Evolutionary conservation across 1,139 yeast genomes (phyloP), one percentile per base, ranked within the genome.

Genomic region (Saccharomyces pastorianus): DNA sequence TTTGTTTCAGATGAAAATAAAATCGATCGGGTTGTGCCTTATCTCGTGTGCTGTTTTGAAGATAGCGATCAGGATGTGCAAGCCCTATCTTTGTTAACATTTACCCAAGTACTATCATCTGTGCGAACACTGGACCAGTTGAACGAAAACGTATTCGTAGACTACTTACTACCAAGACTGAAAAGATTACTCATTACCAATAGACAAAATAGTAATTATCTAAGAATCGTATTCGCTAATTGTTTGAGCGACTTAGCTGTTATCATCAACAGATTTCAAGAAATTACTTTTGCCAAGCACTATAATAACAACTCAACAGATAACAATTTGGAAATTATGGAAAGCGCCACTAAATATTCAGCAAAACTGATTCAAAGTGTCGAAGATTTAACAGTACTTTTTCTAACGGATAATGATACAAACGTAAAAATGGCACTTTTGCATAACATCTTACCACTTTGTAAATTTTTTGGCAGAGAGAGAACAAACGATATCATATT

Each of bases 401-500:
- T 91, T 13, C 71, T 95, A 51, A 87, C 96, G 0, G 97, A 90
- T 63, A 69, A 76, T 5, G 82, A 79, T 55, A 70, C 85, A 0
- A 73, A 77, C 52, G 96, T 91, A 0, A 82, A 87, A 58, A 78
- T 88, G 41, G 79, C 95, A 0, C 70, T 93, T 17, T 74, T 95
- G 51, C 72, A 76, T 47, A 81, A 86, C 56, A 84, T 91, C 23
- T 73, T 85, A 9, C 88, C 93, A 0, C 70, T 95, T 6, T 88
- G 97, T 63, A 76, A 83, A 23, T 87, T 85, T 59, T 85, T 95
- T 67, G 97, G 97, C 0, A 82, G 85, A 51, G 96, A 89, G 53
- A 86, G 83, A 61, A 86, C 96, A 0, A 90, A 88, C 65, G 98
- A 95, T 68, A 76, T 91, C 47, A 83, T 95, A 14, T 71, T 95